Conservation (phyloP, 202 grass and related monocot genomes). For the Setaria italica region DNA sequence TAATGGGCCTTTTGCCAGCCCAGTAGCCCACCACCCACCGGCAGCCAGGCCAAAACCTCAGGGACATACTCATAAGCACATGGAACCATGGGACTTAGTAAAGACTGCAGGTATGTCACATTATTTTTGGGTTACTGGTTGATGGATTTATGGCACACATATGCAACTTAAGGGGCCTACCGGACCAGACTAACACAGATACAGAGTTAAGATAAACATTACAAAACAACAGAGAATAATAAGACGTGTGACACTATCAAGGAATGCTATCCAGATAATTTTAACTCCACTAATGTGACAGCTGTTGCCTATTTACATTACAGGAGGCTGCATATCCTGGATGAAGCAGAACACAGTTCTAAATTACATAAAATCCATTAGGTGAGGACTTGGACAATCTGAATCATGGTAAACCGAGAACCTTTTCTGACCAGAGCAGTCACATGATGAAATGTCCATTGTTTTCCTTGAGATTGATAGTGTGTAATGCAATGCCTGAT, state of each 20-base stretch:
- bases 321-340: background rate
- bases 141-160: background rate
- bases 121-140: background rate
- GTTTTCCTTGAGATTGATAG: background rate
- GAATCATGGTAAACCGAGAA: background rate
- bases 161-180: background rate
- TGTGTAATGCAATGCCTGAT: background rate
- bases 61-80: background rate
- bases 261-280: background rate
- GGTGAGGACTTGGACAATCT: too few relatives aligned
- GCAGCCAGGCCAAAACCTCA: too few relatives aligned
- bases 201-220: background rate
- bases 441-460: background rate
- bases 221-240: background rate
- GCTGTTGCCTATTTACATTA: background rate
- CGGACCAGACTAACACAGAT: background rate
- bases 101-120: background rate
- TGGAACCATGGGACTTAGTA: background rate
- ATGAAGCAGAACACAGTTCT: background rate
- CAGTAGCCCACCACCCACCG: too few relatives aligned
- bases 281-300: background rate
- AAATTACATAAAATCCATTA: background rate
- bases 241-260: background rate
- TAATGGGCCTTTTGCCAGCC: too few relatives aligned
- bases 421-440: background rate